Evolutionary conservation across 2,329 filamentous ascomycete genomes (phyloP).

Genomic region (Anisogramma anomala): DNA sequence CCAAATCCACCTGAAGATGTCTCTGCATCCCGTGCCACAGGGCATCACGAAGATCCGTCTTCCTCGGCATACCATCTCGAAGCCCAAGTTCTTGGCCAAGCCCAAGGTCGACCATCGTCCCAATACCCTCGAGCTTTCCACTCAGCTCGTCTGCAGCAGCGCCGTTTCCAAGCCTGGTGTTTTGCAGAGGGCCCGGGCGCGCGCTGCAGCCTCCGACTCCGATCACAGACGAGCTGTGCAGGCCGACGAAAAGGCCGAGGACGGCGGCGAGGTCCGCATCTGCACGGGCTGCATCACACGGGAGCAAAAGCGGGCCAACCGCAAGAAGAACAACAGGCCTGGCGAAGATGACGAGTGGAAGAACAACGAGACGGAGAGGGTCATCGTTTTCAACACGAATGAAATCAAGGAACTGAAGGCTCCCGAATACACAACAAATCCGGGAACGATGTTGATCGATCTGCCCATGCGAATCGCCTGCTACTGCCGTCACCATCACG

Average conservation of each 20-base stretch:
- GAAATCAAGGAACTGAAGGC: constrained; percentile 76
- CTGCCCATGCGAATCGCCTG: constrained; percentile 93
- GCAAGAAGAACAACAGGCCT: constrained; percentile 87
- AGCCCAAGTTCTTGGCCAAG: constrained; percentile 80
- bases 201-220: constrained; percentile 41
- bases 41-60: constrained; percentile 74
- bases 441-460: constrained; percentile 62
- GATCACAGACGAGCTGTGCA: constrained; percentile 24
- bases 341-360: constrained; percentile 87
- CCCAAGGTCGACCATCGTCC: constrained; percentile 43
- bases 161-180: constrained; percentile 67
- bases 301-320: constrained; percentile 78
- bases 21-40: constrained; percentile 60
- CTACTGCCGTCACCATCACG: constrained; percentile 89
- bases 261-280: constrained; percentile 89
- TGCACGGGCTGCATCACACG: constrained; percentile 84
- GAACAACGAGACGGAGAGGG: constrained; percentile 65
- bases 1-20: constrained; percentile 81
- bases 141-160: constrained; percentile 80
- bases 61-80: constrained; percentile 83
- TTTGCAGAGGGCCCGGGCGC: constrained; percentile 54
- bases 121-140: constrained; percentile 71
- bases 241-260: constrained; percentile 61
- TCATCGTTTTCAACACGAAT: constrained; percentile 83
- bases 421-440: constrained; percentile 34